These are phyloP conservation scores for Hymenoscyphus albidus DNA, from an alignment of 2,329 filamentous ascomycete genomes.

Conservation along the genomic window DNA sequence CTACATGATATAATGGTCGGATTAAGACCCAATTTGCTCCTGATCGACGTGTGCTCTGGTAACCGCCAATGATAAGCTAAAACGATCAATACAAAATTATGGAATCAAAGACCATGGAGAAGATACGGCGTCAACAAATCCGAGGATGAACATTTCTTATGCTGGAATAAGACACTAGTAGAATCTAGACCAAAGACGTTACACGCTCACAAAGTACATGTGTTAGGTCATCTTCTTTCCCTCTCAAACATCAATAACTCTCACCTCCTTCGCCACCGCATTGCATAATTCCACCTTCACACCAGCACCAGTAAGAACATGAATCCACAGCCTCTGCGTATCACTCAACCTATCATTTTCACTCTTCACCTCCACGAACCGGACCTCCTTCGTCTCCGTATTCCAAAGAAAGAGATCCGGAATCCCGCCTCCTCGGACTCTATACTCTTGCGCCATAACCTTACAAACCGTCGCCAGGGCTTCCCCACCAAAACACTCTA, in stretches of 20 bases:
- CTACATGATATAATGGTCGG: too few species aligned
- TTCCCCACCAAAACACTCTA: constrained; percentile 71
- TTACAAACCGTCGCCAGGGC: constrained; percentile 83
- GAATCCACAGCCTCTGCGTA: constrained; percentile 94
- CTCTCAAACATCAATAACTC: constrained; percentile 19
- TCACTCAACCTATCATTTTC: constrained; percentile 93
- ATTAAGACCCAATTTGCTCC: too few species aligned
- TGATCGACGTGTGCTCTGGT: too few species aligned
- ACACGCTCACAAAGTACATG: too few species aligned
- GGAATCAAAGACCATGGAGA: too few species aligned
- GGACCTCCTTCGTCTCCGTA: constrained; percentile 25
- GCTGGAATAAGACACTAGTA: too few species aligned
- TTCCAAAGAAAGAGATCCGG: constrained; percentile 90
- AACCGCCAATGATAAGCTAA: too few species aligned
- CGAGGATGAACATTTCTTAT: too few species aligned
- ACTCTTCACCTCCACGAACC: constrained; percentile 35
- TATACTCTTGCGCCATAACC: constrained; percentile 93
- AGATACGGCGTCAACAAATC: too few species aligned
- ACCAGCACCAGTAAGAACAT: constrained; percentile 82
- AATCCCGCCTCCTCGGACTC: constrained; percentile 77
- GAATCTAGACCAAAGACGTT: too few species aligned
- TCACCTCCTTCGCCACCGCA: constrained; percentile 40
- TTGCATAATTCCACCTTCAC: constrained; percentile 79
- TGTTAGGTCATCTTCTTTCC: background rate
- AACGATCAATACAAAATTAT: too few species aligned